Evolutionary conservation across 306 rosid genomes (phyloP).

Genomic region (Acacia confusa): DNA sequence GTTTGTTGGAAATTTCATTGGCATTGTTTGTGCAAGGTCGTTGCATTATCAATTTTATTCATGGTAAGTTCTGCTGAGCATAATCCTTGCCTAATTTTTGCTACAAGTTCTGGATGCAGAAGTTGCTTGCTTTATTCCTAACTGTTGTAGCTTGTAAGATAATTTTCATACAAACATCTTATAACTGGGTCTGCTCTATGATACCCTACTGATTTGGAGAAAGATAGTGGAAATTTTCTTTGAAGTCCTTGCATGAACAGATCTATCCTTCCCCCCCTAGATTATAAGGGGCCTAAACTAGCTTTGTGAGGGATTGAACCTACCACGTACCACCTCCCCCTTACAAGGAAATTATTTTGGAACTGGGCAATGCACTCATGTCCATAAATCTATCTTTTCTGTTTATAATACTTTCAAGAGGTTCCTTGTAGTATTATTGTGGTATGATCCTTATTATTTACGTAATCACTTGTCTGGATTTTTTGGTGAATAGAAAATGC

Average conservation of each 20-base stretch:
- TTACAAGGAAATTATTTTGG: too few species aligned
- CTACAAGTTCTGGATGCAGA: slow-evolving; percentile 16
- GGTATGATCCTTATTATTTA: slow-evolving; percentile 11
- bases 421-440: not conserved
- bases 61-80: slow-evolving; percentile 63
- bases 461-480: not conserved
- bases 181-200: not conserved
- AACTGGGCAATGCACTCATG: too few species aligned
- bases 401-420: slow-evolving; percentile 1
- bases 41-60: slow-evolving; percentile 95
- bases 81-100: not conserved
- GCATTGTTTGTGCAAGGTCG: slow-evolving; percentile 86
- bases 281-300: too few species aligned
- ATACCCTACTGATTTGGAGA: not conserved
- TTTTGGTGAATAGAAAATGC: not conserved
- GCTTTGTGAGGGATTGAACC: too few species aligned
- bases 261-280: not conserved
- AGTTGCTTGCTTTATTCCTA: slow-evolving; percentile 23
- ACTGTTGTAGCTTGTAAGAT: not conserved
- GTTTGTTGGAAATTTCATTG: slow-evolving; percentile 92
- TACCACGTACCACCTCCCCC: too few species aligned
- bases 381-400: not conserved
- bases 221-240: not conserved
- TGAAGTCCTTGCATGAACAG: not conserved
- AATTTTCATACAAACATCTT: not conserved